A percentile compares a stretch with the other conserved stretches of the same genome.
These are phyloP conservation scores for Isoetes taiwanensis DNA, from an alignment of 75 land plant genomes.

Conservation along the genomic window DNA sequence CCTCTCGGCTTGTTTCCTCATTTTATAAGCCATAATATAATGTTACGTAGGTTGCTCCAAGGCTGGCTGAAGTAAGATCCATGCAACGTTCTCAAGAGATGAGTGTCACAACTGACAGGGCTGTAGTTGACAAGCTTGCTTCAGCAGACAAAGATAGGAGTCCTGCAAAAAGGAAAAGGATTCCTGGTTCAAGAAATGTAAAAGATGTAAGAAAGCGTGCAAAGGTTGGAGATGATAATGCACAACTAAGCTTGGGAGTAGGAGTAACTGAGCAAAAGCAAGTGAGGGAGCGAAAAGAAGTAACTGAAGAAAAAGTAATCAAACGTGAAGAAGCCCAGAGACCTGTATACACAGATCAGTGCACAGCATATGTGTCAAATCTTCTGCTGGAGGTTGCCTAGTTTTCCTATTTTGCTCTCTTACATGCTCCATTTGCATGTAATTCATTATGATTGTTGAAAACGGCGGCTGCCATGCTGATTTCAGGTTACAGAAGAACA, in stretches of 20 bases:
- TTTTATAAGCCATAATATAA: background rate
- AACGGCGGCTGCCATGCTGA: too few species aligned
- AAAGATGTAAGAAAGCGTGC: background rate
- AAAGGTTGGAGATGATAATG: too few species aligned
- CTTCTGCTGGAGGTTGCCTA: conserved; percentile 34
- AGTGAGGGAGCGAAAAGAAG: too few species aligned
- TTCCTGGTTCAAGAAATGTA: background rate
- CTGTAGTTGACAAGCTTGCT: conserved; percentile 12
- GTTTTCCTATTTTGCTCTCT: background rate
- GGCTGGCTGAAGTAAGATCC: conserved; percentile 42
- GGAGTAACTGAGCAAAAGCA: too few species aligned
- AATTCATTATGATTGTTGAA: background rate
- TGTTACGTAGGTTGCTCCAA: conserved; percentile 41
- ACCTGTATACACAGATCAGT: conserved; percentile 50
- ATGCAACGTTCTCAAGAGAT: conserved; percentile 43
- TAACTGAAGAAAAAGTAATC: conserved; percentile 5
- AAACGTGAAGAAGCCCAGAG: conserved; percentile 1
- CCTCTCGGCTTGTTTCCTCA: background rate
- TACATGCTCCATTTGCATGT: background rate
- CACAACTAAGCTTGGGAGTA: too few species aligned
- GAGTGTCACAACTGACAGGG: conserved; percentile 6
- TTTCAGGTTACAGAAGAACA: conserved; percentile 59
- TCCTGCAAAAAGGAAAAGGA: too few species aligned
- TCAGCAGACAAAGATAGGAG: too few species aligned
- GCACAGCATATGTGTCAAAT: conserved; percentile 85